phyloP scores from a whole-genome alignment of 192 early-diverging fungal genomes.

The Gaertneriomyces sp. region DNA sequence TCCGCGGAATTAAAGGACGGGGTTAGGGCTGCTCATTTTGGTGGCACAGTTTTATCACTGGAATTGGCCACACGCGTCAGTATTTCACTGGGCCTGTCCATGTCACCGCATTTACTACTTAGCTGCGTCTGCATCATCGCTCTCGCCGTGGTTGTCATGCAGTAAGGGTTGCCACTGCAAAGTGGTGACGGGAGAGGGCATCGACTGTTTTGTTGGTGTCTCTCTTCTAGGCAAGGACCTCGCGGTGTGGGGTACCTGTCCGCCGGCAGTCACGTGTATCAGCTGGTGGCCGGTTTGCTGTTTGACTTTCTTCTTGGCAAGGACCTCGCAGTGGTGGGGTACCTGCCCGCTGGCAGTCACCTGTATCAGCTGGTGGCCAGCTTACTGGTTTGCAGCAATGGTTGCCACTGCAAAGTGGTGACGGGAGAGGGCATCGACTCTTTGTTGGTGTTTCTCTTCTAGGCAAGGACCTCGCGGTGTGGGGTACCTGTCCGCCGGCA shows the following conservation, averaged over 20 bases:
- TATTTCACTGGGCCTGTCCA: too few relatives aligned
- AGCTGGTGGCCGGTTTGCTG: slow-evolving; percentile 2
- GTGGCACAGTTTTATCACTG: too few relatives aligned
- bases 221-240: slow-evolving; percentile 3
- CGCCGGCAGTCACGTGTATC: neutral
- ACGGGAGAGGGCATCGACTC: neutral
- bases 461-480: slow-evolving; percentile 5
- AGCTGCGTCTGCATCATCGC: too few relatives aligned
- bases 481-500: neutral
- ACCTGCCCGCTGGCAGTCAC: slow-evolving; percentile 1
- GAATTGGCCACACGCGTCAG: too few relatives aligned
- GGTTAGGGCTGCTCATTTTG: too few relatives aligned
- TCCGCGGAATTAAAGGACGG: too few relatives aligned
- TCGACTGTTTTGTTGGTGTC: slow-evolving; percentile 5
- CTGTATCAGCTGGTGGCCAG: neutral
- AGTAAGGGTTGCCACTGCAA: slow-evolving; percentile 3
- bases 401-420: slow-evolving; percentile 3
- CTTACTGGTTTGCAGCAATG: neutral
- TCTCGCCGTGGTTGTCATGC: neutral
- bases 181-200: slow-evolving; percentile 5
- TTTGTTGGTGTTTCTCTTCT: slow-evolving; percentile 2
- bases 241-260: neutral
- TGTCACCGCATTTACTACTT: too few relatives aligned
- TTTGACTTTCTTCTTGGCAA: neutral
- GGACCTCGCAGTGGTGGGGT: slow-evolving; percentile 4